Evolutionary conservation across 1,284 basidiomycete species (phyloP), one percentile per base, ranked within the genome.

Genomic region (Tremellales sp.): DNA sequence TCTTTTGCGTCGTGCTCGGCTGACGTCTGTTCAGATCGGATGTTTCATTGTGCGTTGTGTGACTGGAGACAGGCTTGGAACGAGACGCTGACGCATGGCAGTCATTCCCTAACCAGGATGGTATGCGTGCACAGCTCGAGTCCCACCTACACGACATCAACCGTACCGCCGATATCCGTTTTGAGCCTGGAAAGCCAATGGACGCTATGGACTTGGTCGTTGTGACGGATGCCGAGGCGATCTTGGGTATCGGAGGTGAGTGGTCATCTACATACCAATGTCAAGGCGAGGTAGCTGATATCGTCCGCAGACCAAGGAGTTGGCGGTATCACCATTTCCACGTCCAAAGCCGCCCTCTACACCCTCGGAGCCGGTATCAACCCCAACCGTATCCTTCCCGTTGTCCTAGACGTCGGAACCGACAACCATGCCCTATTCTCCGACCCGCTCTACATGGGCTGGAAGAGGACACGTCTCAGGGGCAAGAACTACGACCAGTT

Each of bases 271-370:
- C 39, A 41, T 19, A 3, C 17, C 35, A 15, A 43, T 50, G 31
- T 40, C 13, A 21, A 21, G 12, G 12, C 23, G 43, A 33, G 17
- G 15, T 27, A 25, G 26, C 37, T 24, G 21, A 49, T 33, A 2
- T 49, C 44, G 48, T n/a, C n/a, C n/a, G n/a, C 52, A 64, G 72
- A 75, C 54, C 72, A 75, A 53, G 74, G 74, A 51, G 71, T 73
- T 12, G 74, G 74, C 27, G 74, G 74, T 37, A 74, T 76, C 56
- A 75, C 74, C 45, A 93, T 94, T 60, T 85, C 86, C 0, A 82
- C 86, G 3, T 89, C 89, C n/a, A 94, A 94, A 52, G 57, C 65
- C 26, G 85, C 81, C 4, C 83, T 93, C 21, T 91, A 92, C 68
- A 86, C 85, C 0, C 78, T 89, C 40, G 83, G 90, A 37, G 88